These are phyloP conservation scores for Metschnikowia reukaufii DNA, from an alignment of 805 yeast species.

Conservation along the genomic window DNA sequence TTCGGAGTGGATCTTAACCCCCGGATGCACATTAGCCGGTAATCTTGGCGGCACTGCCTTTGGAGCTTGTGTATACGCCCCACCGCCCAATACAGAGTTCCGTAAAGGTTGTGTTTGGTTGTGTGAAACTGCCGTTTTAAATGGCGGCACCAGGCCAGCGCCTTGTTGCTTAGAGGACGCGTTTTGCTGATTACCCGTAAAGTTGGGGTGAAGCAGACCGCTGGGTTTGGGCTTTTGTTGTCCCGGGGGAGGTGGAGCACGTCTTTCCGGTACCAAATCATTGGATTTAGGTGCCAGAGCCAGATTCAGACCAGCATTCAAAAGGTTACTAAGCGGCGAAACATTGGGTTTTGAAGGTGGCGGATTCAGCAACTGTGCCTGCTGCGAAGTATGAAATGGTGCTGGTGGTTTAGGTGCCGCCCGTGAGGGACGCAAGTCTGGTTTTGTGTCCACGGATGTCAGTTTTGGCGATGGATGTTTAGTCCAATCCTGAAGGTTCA, in stretches of 20 bases:
- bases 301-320: constrained; percentile 24
- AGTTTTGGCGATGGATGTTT: constrained; percentile 26
- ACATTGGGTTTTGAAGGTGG: constrained; percentile 12
- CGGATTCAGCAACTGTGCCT: not conserved
- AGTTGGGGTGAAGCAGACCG: not conserved
- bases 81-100: constrained; percentile 25
- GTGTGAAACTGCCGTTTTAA: constrained; percentile 13
- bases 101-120: constrained; percentile 18
- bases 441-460: not conserved
- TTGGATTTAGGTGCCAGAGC: constrained; percentile 10
- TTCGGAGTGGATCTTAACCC: constrained; percentile 32
- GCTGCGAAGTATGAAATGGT: constrained; percentile 38
- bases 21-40: constrained; percentile 33
- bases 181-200: constrained; percentile 1
- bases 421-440: constrained; percentile 35
- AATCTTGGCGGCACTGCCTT: constrained; percentile 29
- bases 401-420: constrained; percentile 46
- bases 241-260: constrained; percentile 57
- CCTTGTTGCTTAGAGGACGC: too few relatives aligned
- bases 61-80: constrained; percentile 22
- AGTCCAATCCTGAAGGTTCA: constrained; percentile 46
- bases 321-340: constrained; percentile 37
- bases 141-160: not conserved
- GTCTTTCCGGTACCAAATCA: constrained; percentile 49
- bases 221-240: constrained; percentile 1